Conservation (phyloP, 23 red algal species). For the Gracilaria domingensis region DNA sequence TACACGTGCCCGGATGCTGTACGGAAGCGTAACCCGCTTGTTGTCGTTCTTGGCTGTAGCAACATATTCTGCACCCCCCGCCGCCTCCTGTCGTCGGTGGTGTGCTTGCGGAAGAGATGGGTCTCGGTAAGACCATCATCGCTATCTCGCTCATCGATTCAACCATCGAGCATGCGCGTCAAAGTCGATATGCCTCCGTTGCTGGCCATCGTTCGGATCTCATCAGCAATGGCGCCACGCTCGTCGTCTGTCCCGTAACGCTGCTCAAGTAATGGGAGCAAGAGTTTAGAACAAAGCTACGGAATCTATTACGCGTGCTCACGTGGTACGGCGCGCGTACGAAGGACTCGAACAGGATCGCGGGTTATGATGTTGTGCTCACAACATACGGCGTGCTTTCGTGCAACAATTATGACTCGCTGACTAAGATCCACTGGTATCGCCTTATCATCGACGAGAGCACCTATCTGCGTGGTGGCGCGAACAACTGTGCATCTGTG, state of each 20-base stretch:
- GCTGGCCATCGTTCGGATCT: not conserved
- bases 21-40: too few relatives aligned
- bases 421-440: not conserved
- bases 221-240: not conserved
- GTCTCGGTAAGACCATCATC: not conserved
- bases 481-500: not conserved
- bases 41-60: too few relatives aligned
- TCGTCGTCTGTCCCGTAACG: not conserved
- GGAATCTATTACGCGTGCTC: not conserved
- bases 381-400: not conserved
- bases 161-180: not conserved
- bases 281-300: not conserved
- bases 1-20: too few relatives aligned
- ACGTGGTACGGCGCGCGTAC: not conserved
- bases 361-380: not conserved
- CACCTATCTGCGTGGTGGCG: not conserved
- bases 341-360: not conserved
- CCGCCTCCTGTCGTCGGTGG: not conserved
- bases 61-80: too few relatives aligned
- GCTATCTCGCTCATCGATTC: not conserved
- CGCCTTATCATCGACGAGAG: not conserved
- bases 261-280: not conserved
- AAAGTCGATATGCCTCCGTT: not conserved
- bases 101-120: not conserved
- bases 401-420: not conserved